Percentiles rank a stretch among this genome's conserved stretches.
These are phyloP conservation scores for Ilyonectria destructans DNA, from an alignment of 2,329 filamentous ascomycete genomes.

Conservation along the genomic window DNA sequence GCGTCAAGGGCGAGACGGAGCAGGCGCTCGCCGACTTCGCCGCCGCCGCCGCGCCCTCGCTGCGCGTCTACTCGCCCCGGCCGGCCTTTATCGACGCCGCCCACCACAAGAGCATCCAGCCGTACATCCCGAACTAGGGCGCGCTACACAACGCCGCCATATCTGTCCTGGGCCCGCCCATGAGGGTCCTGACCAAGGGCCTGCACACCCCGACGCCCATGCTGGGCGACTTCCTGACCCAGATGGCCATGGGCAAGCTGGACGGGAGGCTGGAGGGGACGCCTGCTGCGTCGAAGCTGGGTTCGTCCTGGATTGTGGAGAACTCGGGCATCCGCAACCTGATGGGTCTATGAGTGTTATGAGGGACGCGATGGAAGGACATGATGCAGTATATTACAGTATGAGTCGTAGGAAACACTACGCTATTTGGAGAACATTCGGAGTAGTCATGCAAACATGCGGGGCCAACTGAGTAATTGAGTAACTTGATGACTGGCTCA, in stretches of 20 bases:
- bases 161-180: slow-evolving; percentile 45
- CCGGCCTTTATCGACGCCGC: slow-evolving; percentile 72
- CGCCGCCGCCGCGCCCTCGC: slow-evolving; percentile 58
- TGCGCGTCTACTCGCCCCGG: slow-evolving; percentile 72
- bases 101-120: slow-evolving; percentile 59
- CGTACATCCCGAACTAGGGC: slow-evolving; percentile 58
- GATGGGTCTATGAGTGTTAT: slow-evolving; percentile 47
- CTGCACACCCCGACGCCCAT: slow-evolving; percentile 60
- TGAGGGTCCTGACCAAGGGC: slow-evolving; percentile 45
- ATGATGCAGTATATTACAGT: neutral
- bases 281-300: slow-evolving; percentile 53
- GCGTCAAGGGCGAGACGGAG: slow-evolving; percentile 80
- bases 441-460: neutral
- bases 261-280: slow-evolving; percentile 46
- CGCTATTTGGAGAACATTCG: neutral
- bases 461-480: neutral
- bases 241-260: slow-evolving; percentile 62
- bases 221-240: slow-evolving; percentile 62
- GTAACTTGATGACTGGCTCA: neutral
- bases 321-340: slow-evolving; percentile 56
- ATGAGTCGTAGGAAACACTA: neutral
- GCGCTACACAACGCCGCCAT: slow-evolving; percentile 26
- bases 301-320: slow-evolving; percentile 54
- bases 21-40: slow-evolving; percentile 70
- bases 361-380: neutral